A percentile compares a stretch with the other conserved stretches of the same genome.
phyloP scores from a whole-genome alignment of 257 asterid genomes.

The Nicotiana paniculata region DNA sequence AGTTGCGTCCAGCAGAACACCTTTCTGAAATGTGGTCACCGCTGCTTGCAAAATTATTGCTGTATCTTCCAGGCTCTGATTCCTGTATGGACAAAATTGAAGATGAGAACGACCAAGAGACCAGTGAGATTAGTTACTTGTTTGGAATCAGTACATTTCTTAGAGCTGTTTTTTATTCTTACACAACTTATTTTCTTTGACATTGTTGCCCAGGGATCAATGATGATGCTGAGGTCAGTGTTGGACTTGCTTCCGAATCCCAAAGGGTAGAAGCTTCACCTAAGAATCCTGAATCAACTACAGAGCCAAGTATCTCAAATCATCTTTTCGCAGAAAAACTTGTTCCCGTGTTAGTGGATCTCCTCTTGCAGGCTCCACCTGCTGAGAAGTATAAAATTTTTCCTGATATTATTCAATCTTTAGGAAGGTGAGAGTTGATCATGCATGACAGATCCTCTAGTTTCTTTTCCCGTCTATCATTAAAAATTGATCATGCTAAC shows the following conservation, averaged over 20 bases:
- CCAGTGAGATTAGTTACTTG: slow-evolving; percentile 6
- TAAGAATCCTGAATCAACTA: slow-evolving; percentile 22
- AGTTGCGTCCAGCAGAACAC: slow-evolving; percentile 64
- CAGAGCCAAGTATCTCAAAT: slow-evolving; percentile 28
- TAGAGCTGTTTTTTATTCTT: background rate
- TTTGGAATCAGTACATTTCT: background rate
- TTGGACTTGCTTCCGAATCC: slow-evolving; percentile 32
- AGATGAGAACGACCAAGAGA: slow-evolving; percentile 27
- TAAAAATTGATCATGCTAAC: background rate
- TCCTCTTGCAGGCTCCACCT: slow-evolving; percentile 72
- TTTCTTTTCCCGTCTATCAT: background rate
- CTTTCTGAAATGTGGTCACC: slow-evolving; percentile 80
- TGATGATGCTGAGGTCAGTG: slow-evolving; percentile 22
- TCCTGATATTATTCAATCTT: slow-evolving; percentile 65
- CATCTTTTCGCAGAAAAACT: slow-evolving; percentile 78
- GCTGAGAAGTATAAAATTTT: slow-evolving; percentile 49
- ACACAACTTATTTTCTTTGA: background rate
- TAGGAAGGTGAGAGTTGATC: slow-evolving; percentile 77
- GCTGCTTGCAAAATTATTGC: slow-evolving; percentile 57
- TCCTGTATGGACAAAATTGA: slow-evolving; percentile 42
- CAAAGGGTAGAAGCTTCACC: slow-evolving; percentile 37
- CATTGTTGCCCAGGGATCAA: slow-evolving; percentile 13
- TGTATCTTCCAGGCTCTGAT: slow-evolving; percentile 70
- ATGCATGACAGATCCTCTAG: background rate
- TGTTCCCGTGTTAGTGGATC: slow-evolving; percentile 69